Conservation (phyloP, 1,284 basidiomycete species). For the Lentinula novae-zelandiae region DNA sequence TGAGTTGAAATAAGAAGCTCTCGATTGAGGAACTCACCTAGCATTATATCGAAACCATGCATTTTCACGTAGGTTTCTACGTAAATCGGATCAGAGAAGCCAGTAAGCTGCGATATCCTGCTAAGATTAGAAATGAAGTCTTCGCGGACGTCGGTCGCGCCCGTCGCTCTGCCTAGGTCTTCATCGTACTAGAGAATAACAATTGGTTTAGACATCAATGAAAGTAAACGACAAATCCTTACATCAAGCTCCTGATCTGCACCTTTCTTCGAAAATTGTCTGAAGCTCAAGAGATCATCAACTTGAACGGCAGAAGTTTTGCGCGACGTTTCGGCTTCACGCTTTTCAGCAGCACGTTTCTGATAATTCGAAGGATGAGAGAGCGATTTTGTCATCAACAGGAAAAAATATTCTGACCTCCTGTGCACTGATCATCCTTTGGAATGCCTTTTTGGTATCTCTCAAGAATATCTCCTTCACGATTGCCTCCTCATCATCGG, state of each 20-base stretch:
- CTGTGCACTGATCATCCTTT: constrained; percentile 91
- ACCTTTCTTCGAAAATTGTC: constrained; percentile 92
- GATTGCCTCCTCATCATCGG: constrained; percentile 33
- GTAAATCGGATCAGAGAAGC: constrained; percentile 98
- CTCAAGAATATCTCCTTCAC: constrained; percentile 88
- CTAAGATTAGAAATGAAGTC: constrained; percentile 97
- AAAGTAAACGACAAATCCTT: constrained; percentile 26
- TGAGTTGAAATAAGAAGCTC: constrained; percentile 4
- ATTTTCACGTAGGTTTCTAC: constrained; percentile 98
- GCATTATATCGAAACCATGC: constrained; percentile 95
- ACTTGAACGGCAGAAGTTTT: constrained; percentile 82
- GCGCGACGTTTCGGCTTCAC: constrained; percentile 67
- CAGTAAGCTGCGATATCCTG: constrained; percentile 93
- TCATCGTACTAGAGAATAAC: constrained; percentile 34
- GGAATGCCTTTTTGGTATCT: constrained; percentile 91
- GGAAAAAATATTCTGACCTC: constrained; percentile 52
- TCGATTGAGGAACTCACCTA: constrained; percentile 47
- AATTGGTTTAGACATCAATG: background rate
- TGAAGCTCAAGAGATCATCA: constrained; percentile 90
- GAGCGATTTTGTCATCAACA: background rate
- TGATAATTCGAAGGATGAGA: constrained; percentile 35
- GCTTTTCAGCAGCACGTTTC: constrained; percentile 84
- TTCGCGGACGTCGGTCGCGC: constrained; percentile 79
- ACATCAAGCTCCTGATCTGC: constrained; percentile 81
- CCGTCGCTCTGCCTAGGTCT: constrained; percentile 90